Conservation (phyloP, 768 basidiomycete species). For the Hebeloma cylindrosporum region DNA sequence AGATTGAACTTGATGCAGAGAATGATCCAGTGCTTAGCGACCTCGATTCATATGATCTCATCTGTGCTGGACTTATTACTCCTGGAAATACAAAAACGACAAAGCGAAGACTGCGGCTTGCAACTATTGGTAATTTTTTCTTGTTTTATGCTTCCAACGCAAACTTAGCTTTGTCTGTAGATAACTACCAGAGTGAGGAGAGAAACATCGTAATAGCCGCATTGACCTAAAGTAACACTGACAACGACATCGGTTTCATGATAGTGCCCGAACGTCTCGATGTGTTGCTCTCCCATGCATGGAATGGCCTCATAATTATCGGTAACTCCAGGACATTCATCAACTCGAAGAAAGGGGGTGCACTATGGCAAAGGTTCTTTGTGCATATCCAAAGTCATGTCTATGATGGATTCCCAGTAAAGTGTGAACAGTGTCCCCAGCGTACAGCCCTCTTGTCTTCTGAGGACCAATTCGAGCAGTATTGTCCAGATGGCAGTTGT, state of each 20-base stretch:
- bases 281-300: conserved; percentile 68
- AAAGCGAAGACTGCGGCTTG: conserved; percentile 52
- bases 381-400: conserved; percentile 39
- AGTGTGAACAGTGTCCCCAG: conserved; percentile 56
- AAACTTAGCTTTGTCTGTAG: conserved; percentile 29
- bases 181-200: conserved; percentile 80
- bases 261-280: conserved; percentile 66
- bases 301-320: conserved; percentile 63
- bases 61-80: conserved; percentile 53
- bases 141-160: background rate
- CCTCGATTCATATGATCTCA: conserved; percentile 57
- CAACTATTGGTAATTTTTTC: conserved; percentile 58
- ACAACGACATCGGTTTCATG: conserved; percentile 70
- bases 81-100: conserved; percentile 35
- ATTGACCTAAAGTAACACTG: conserved; percentile 58
- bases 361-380: conserved; percentile 54
- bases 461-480: conserved; percentile 48
- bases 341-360: conserved; percentile 43
- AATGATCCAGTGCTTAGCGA: conserved; percentile 65
- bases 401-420: conserved; percentile 56
- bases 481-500: conserved; percentile 66
- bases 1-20: conserved; percentile 41
- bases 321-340: conserved; percentile 63
- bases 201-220: conserved; percentile 65
- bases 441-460: conserved; percentile 36